These are phyloP conservation scores for Apiospora pterosperma DNA, from an alignment of 2,329 filamentous ascomycete genomes.

Conservation along the genomic window DNA sequence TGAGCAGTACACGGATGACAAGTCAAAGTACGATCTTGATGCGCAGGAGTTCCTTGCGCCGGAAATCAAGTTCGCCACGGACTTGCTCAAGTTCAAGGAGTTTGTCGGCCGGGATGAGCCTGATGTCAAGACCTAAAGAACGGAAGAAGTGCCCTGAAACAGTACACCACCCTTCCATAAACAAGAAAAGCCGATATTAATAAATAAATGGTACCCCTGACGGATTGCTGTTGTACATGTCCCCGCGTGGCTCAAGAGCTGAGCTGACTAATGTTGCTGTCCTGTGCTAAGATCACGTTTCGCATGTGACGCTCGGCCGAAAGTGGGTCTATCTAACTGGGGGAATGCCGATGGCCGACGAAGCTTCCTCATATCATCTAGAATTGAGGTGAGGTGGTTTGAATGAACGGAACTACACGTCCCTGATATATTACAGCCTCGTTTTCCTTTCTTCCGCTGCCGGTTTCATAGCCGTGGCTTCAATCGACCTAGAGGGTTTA, in stretches of 20 bases:
- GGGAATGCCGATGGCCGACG: not conserved
- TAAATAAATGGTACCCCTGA: not conserved
- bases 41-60: conserved; percentile 93
- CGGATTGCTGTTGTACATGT: not conserved
- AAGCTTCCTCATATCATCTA: too few species aligned
- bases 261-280: not conserved
- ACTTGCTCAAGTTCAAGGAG: conserved; percentile 89
- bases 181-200: not conserved
- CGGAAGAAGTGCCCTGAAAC: not conserved
- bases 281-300: not conserved
- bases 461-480: not conserved
- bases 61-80: conserved; percentile 80
- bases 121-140: conserved; percentile 86
- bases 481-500: not conserved
- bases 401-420: too few species aligned
- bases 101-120: conserved; percentile 89
- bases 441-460: not conserved
- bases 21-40: conserved; percentile 72
- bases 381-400: too few species aligned
- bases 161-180: not conserved
- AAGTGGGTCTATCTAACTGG: not conserved
- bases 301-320: not conserved
- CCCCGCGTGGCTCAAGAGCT: too few species aligned
- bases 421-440: too few species aligned
- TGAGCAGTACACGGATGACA: conserved; percentile 87